These are phyloP conservation scores for Oryza brachyantha DNA, from an alignment of 176 grass and related monocot species.

Conservation along the genomic window DNA sequence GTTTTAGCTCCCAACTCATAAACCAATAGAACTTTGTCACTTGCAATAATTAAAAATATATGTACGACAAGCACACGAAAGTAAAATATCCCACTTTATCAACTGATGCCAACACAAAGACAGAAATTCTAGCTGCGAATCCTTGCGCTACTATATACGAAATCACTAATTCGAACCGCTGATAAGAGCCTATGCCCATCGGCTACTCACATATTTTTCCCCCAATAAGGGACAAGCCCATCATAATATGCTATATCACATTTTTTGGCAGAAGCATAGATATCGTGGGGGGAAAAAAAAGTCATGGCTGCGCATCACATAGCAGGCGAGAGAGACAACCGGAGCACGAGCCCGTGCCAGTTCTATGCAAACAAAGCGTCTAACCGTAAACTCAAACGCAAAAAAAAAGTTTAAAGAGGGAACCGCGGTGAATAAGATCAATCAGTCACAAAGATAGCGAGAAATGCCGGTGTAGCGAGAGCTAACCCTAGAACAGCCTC, in stretches of 20 bases:
- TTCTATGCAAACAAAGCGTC: neutral
- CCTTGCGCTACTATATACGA: neutral
- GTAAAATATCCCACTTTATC: neutral
- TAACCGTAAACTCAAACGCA: neutral
- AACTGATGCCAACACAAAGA: constrained; percentile 4
- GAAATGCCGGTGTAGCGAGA: constrained; percentile 13
- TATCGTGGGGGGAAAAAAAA: no score
- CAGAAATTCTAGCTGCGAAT: neutral
- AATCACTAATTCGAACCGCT: no score
- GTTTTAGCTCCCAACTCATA: neutral
- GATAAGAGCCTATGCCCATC: no score
- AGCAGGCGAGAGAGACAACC: no score
- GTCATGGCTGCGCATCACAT: no score
- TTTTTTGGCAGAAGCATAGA: neutral
- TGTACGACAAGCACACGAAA: neutral
- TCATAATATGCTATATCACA: no score
- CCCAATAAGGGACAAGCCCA: no score
- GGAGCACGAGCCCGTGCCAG: neutral
- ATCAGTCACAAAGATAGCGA: neutral
- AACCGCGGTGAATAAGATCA: neutral
- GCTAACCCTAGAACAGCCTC: constrained; percentile 45
- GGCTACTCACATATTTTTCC: no score
- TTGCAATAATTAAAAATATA: neutral
- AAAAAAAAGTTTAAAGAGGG: neutral
- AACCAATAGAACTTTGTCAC: neutral